Evolutionary conservation across 495 filamentous ascomycete species (phyloP), one percentile per base, ranked within the genome.

Genomic region (Lasiosphaeria hispida): DNA sequence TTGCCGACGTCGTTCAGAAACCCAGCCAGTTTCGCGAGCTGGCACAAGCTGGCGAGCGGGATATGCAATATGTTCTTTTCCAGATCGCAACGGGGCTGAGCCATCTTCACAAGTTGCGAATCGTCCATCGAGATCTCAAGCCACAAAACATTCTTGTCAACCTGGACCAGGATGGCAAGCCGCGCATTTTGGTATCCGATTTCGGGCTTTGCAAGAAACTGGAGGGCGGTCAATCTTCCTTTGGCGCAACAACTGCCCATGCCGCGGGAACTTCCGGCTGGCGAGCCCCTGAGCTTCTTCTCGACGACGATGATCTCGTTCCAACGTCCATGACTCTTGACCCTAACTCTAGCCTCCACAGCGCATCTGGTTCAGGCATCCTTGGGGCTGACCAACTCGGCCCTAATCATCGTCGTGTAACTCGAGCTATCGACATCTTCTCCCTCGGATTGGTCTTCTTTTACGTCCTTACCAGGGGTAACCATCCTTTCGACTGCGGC

Each of bases 121-220:
- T 98, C 63, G 95, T 98, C 10, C 94, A 98, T 70, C 89, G 94
- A 48, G 94, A 98, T 70, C 79, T 98, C 62, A 98, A 98, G 69
- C 94, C 94, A 1, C 94, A 97, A 64, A 98, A 98, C 63, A 96
- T 97, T 44, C 80, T 98, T 0, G 91, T 96, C 48, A 76, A 79
- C 40, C 77, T 82, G 70, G 75, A 78, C 73, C 73, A 84, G 70
- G 76, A 80, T 45, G 77, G 79, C n/a, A 77, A 72, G 42, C 85
- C 87, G 34, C 88, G 93, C 13, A 77, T 97, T 4, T 84, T 97
- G 9, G 96, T 98, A 36, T 97, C 95, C 1, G 94, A 97, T 72
- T 98, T 98, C 70, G 94, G 94, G 10, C 82, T 98, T 15, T 97
- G 94, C 72, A 97, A 97, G 80, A 97, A 96, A 66, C 75, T 98